Evolutionary conservation across 2,329 filamentous ascomycete genomes (phyloP).

Genomic region (Dryadomyces sulphureus): DNA sequence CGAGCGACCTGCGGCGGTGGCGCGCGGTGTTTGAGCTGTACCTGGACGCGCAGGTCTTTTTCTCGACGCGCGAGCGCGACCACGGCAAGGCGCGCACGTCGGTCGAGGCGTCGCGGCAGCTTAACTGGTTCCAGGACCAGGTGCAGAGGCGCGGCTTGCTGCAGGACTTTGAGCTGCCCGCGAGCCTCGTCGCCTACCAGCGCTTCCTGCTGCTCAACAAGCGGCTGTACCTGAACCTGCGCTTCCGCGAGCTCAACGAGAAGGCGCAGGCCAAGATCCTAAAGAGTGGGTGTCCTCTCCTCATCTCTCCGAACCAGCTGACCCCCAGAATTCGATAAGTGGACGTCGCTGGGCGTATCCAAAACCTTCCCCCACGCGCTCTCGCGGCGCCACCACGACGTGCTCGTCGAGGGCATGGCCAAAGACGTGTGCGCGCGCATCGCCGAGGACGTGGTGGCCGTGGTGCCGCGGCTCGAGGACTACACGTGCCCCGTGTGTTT

Average conservation of each 20-base stretch:
- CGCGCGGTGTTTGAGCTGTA: constrained; percentile 72
- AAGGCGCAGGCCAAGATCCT: constrained; percentile 68
- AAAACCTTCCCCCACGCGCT: constrained; percentile 45
- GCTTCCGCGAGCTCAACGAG: constrained; percentile 74
- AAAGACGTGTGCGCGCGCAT: constrained; percentile 64
- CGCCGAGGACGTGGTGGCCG: constrained; percentile 52
- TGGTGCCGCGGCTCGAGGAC: constrained; percentile 72
- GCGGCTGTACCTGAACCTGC: constrained; percentile 61
- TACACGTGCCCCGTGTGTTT: constrained; percentile 73
- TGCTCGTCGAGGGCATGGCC: constrained; percentile 53
- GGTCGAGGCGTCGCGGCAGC: constrained; percentile 47
- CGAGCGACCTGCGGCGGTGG: constrained; percentile 58
- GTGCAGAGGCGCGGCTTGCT: constrained; percentile 44
- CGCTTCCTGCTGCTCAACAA: constrained; percentile 61
- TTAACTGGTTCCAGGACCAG: constrained; percentile 59
- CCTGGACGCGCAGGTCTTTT: constrained; percentile 66
- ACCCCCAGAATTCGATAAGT: constrained; percentile 67
- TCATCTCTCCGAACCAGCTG: not conserved
- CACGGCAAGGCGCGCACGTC: constrained; percentile 49
- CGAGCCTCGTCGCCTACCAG: constrained; percentile 49
- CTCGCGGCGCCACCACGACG: constrained; percentile 43
- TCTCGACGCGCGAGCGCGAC: constrained; percentile 59
- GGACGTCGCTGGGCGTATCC: constrained; percentile 57
- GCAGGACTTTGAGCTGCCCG: constrained; percentile 47
- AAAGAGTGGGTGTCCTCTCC: constrained; percentile 45